Percentiles rank a stretch among this genome's conserved stretches.
Evolutionary conservation across 805 yeast species (phyloP).

Genomic region (Wickerhamomyces kurtzmanii): DNA sequence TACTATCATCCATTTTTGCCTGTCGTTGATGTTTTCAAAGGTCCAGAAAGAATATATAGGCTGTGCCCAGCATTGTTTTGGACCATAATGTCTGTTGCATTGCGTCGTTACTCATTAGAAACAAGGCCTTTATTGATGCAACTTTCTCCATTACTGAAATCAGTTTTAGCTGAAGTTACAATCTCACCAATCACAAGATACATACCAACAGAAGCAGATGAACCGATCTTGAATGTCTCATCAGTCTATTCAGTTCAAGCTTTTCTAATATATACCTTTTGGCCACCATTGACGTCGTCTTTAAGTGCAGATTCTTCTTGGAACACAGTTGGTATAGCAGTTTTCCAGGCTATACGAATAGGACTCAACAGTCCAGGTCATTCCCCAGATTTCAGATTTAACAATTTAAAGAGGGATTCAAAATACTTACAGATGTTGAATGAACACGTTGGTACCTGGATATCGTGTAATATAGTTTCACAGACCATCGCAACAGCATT

Average conservation of each 20-base stretch:
- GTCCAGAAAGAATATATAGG: conserved; percentile 72
- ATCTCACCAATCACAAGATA: conserved; percentile 85
- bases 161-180: conserved; percentile 76
- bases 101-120: conserved; percentile 47
- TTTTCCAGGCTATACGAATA: conserved; percentile 85
- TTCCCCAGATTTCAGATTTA: conserved; percentile 27
- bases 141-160: conserved; percentile 62
- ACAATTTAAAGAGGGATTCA: conserved; percentile 28
- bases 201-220: conserved; percentile 68
- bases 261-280: conserved; percentile 72
- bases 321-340: conserved; percentile 90
- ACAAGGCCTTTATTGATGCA: conserved; percentile 42
- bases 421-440: conserved; percentile 36
- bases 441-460: conserved; percentile 89
- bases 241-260: conserved; percentile 95
- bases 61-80: conserved; percentile 87
- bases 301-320: conserved; percentile 93
- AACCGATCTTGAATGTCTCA: conserved; percentile 78
- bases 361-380: conserved; percentile 82
- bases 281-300: conserved; percentile 96
- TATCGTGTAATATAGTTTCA: conserved; percentile 82
- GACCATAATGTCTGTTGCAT: conserved; percentile 82
- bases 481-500: conserved; percentile 87
- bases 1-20: conserved; percentile 83
- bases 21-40: conserved; percentile 70